Evolutionary conservation across 768 basidiomycete species (phyloP).

Genomic region (Pleurotus sapidus): DNA sequence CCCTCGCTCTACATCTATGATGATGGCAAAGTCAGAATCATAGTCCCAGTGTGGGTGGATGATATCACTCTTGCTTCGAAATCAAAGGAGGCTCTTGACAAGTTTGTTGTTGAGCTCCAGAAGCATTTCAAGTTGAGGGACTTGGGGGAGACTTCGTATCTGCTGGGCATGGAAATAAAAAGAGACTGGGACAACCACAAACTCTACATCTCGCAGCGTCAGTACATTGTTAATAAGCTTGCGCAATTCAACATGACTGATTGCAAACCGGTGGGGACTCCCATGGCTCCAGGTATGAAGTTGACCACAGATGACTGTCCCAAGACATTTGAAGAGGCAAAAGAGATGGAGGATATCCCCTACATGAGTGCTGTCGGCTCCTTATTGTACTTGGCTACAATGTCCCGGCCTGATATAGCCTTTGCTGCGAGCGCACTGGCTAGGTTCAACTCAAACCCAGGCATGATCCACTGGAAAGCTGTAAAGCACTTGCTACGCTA

Average conservation of each 20-base stretch:
- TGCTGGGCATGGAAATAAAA: slow-evolving; percentile 28
- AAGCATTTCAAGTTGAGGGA: slow-evolving; percentile 25
- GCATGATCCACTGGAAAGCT: slow-evolving; percentile 30
- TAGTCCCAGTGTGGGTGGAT: slow-evolving; percentile 28
- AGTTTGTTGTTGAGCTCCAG: slow-evolving; percentile 20
- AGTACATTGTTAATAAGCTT: slow-evolving; percentile 23
- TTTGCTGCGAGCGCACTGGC: too few relatives aligned
- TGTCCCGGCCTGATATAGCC: too few relatives aligned
- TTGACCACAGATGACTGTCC: slow-evolving; percentile 19
- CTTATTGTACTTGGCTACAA: slow-evolving; percentile 10
- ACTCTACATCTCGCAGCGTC: slow-evolving; percentile 22
- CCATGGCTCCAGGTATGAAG: slow-evolving; percentile 21
- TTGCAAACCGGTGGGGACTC: slow-evolving; percentile 26
- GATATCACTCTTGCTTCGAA: slow-evolving; percentile 26
- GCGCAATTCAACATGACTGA: slow-evolving; percentile 22
- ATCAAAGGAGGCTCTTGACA: slow-evolving; percentile 10
- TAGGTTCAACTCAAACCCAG: slow-evolving; percentile 22
- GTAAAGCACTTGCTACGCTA: slow-evolving; percentile 32
- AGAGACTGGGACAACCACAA: slow-evolving; percentile 15
- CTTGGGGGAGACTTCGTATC: slow-evolving; percentile 19
- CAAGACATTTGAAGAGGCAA: slow-evolving; percentile 15
- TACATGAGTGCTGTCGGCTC: slow-evolving; percentile 27
- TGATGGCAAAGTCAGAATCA: slow-evolving; percentile 17
- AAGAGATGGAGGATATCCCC: slow-evolving; percentile 22
- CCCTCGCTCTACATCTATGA: slow-evolving; percentile 24